Conservation (phyloP, 345 rosid genomes). For the Chamaenerion angustifolium region DNA sequence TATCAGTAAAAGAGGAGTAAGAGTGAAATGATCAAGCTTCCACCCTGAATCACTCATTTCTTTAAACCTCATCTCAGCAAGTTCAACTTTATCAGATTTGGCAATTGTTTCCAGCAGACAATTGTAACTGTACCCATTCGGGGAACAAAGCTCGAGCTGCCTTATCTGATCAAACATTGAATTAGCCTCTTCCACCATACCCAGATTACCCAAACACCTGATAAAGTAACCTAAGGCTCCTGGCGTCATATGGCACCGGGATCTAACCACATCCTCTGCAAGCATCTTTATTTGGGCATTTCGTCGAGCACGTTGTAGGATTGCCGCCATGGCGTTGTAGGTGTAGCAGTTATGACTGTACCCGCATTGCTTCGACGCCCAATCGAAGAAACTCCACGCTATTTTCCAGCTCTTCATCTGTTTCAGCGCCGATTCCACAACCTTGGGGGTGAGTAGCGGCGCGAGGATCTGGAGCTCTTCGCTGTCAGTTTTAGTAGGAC, state of each 20-base stretch:
- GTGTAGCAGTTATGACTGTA: constrained; percentile 50
- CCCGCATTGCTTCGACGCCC: constrained; percentile 55
- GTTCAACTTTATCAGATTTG: constrained; percentile 33
- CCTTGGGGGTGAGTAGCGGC: constrained; percentile 38
- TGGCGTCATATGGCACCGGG: constrained; percentile 51
- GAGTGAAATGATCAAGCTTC: constrained; percentile 43
- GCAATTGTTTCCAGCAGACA: constrained; percentile 68
- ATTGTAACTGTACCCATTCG: constrained; percentile 54
- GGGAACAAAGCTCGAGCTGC: constrained; percentile 47
- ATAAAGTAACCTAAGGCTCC: constrained; percentile 70
- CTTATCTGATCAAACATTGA: constrained; percentile 47
- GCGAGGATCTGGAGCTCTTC: constrained; percentile 38
- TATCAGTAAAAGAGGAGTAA: constrained; percentile 62
- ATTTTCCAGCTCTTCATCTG: constrained; percentile 41
- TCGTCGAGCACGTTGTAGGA: constrained; percentile 93
- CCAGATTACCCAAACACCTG: constrained; percentile 63
- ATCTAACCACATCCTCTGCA: constrained; percentile 27
- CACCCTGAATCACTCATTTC: constrained; percentile 56
- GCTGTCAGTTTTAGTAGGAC: constrained; percentile 19
- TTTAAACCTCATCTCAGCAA: constrained; percentile 47
- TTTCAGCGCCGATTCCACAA: constrained; percentile 51
- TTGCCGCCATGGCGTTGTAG: constrained; percentile 73
- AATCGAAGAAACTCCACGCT: constrained; percentile 45
- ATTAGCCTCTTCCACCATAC: constrained; percentile 55
- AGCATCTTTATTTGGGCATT: constrained; percentile 48